Conservation (phyloP, 306 rosid species). For the Dalbergia cochinchinensis region DNA sequence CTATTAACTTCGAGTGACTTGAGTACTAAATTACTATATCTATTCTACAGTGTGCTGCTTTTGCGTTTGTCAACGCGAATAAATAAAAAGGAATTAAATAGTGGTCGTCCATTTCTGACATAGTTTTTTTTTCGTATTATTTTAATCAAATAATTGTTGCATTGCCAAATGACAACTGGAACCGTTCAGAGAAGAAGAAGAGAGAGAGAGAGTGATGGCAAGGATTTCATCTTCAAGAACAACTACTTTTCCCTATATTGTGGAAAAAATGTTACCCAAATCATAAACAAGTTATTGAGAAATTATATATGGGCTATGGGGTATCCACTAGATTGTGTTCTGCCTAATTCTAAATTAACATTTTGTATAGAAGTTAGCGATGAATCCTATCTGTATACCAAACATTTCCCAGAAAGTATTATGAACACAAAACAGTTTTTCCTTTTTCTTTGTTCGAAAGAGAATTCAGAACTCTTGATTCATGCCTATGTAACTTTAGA, state of each 20-base stretch:
- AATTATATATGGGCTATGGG: too few species aligned
- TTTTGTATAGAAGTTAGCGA: too few species aligned
- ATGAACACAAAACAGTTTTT: neutral
- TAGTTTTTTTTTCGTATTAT: neutral
- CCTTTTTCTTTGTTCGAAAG: neutral
- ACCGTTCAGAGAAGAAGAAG: neutral
- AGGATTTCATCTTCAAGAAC: neutral
- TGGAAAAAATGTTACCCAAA: neutral
- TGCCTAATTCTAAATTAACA: too few species aligned
- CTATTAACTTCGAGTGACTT: conserved; percentile 19
- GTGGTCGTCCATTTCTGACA: neutral
- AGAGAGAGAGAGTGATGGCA: neutral
- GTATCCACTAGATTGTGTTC: too few species aligned
- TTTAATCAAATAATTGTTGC: conserved; percentile 1
- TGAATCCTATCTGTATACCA: neutral
- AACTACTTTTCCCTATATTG: neutral
- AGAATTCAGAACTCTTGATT: neutral
- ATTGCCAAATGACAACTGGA: conserved; percentile 16
- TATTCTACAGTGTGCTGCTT: conserved; percentile 22
- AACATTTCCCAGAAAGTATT: conserved; percentile 14
- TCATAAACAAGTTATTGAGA: neutral
- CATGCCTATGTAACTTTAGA: neutral
- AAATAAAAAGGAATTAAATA: conserved; percentile 10
- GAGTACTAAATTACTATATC: neutral
- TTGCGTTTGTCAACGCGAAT: conserved; percentile 41